These are phyloP conservation scores for Ogataea siamensis DNA, from an alignment of 805 yeast genomes.

Conservation along the genomic window DNA sequence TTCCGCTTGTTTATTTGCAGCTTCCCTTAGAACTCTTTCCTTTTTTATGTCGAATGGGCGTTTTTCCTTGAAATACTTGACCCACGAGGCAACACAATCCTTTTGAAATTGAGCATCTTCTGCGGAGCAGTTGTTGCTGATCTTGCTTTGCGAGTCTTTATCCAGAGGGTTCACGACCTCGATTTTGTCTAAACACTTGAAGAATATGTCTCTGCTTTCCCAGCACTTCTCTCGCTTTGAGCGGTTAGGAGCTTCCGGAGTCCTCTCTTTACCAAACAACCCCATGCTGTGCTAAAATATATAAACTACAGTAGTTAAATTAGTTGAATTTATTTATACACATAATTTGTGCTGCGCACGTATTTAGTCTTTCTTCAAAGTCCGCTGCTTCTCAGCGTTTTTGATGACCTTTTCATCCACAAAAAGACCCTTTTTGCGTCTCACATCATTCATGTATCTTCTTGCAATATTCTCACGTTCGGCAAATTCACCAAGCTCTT, in stretches of 20 bases:
- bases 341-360: slow-evolving; percentile 8
- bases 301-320: not conserved
- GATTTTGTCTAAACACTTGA: slow-evolving; percentile 68
- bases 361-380: slow-evolving; percentile 60
- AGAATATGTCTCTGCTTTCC: slow-evolving; percentile 81
- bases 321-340: slow-evolving; percentile 1
- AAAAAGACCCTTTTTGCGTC: slow-evolving; percentile 84
- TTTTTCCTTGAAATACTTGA: slow-evolving; percentile 84
- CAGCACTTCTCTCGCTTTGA: slow-evolving; percentile 77
- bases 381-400: slow-evolving; percentile 93
- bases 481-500: slow-evolving; percentile 87
- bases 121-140: slow-evolving; percentile 55
- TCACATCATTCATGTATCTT: slow-evolving; percentile 74
- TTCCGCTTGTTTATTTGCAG: slow-evolving; percentile 71
- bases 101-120: slow-evolving; percentile 59
- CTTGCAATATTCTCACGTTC: slow-evolving; percentile 91
- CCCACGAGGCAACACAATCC: slow-evolving; percentile 89
- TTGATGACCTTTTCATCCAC: slow-evolving; percentile 88
- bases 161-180: slow-evolving; percentile 70
- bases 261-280: slow-evolving; percentile 37
- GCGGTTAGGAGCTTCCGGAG: slow-evolving; percentile 49
- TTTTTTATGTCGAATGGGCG: slow-evolving; percentile 73
- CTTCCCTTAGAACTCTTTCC: slow-evolving; percentile 63
- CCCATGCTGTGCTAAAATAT: slow-evolving; percentile 44
- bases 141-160: slow-evolving; percentile 42